These are phyloP conservation scores for Drechslerella stenobrocha DNA, from an alignment of 2,329 filamentous ascomycete species.

Conservation along the genomic window DNA sequence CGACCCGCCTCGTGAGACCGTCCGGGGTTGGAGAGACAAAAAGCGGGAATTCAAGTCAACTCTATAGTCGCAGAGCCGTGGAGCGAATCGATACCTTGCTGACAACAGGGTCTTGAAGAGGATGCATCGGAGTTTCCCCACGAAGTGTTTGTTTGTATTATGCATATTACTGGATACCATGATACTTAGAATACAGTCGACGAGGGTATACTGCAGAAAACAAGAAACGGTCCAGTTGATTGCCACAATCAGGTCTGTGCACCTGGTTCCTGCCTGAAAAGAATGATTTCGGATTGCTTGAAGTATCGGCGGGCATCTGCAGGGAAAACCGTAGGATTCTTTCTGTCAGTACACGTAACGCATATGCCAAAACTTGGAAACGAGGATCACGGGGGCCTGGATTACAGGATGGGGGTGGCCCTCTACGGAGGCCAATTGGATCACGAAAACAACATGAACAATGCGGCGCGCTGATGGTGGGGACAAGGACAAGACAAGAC, in stretches of 20 bases:
- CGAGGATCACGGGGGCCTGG: constrained; percentile 42
- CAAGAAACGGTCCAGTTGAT: constrained; percentile 26
- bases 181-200: constrained; percentile 45
- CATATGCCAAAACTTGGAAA: constrained; percentile 25
- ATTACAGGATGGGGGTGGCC: constrained; percentile 14
- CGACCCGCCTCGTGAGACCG: constrained; percentile 19
- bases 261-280: constrained; percentile 72
- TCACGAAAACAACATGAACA: constrained; percentile 44
- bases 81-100: constrained; percentile 16
- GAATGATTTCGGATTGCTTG: constrained; percentile 97
- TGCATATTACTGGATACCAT: constrained; percentile 33
- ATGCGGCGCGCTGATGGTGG: constrained; percentile 2
- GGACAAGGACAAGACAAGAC: constrained; percentile 10
- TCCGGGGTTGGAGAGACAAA: constrained; percentile 12
- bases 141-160: constrained; percentile 39
- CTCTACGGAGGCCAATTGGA: constrained; percentile 25
- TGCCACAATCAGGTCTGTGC: constrained; percentile 40
- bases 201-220: constrained; percentile 44
- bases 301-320: constrained; percentile 94
- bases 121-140: constrained; percentile 39
- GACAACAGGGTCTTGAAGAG: constrained; percentile 12
- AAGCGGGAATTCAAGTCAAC: constrained; percentile 19
- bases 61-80: constrained; percentile 19
- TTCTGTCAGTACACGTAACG: constrained; percentile 26
- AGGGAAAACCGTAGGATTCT: constrained; percentile 10